Base-by-base conservation (phyloP, 2,329 filamentous ascomycete species). In the Chrysoporthe cubensis region DNA sequence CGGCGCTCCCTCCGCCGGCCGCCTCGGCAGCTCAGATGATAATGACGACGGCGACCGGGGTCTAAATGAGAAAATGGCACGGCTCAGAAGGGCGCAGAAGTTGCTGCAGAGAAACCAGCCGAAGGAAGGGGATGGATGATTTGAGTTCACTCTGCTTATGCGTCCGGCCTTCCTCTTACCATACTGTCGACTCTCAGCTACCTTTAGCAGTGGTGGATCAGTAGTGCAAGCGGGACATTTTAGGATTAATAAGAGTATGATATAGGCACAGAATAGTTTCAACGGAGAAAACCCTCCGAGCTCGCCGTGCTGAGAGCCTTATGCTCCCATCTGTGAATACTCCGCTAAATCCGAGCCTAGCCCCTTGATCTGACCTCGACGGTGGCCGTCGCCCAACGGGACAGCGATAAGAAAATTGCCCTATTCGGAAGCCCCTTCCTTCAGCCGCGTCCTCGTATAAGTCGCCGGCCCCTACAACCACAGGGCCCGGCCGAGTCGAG, bases 31-130 rank as follows among this genome's bases (percentile, higher is more conserved):
- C 21, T 60, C 60, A 13, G 32, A 62, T 6, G 52, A 32, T 16
- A 43, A 46, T 16, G n/a, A 18, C 11, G 21, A 21, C 37, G 46
- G 34, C 26, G 65, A 52, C 56, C 67, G 72, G 59, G 67, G 62
- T 6, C 56, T 76, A 56, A 72, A 74, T 40, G 71, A 71, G 42
- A 68, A 69, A 14, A 70, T 72, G 64, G 72, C 71, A 26, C 68
- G 75, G 54, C 57, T 76, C 14, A 69, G 65, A 18, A 70, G 75
- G 64, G 75, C 74, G 3, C 70, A 71, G 34, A 72, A 64, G 66
- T 60, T 76, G 1, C 59, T 75, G 57, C 63, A 67, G 2, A 70
- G 61, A 57, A 69, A 52, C 43, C 65, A 67, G 37, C 40, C 37
- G 21, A 63, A 59, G 40, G 14, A 54, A n/a, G 48, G 50, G 14